These are phyloP conservation scores for Umbelopsis vinacea DNA, from an alignment of 192 early-diverging fungal genomes.

Conservation along the genomic window DNA sequence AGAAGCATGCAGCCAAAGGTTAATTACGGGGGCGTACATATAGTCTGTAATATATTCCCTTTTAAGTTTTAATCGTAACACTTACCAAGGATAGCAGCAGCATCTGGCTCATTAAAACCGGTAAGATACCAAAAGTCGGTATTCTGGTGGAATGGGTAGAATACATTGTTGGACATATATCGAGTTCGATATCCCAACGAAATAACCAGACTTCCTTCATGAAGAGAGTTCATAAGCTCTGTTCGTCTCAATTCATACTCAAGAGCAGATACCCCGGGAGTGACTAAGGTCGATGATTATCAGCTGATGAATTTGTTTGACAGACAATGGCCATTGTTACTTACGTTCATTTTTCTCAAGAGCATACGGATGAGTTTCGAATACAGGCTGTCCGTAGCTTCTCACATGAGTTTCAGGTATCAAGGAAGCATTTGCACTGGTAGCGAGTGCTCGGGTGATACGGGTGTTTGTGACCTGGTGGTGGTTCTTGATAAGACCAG, in stretches of 20 bases:
- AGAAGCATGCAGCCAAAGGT: neutral
- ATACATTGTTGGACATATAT: conserved; percentile 90
- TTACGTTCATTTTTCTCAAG: conserved; percentile 73
- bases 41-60: neutral
- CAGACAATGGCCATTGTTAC: neutral
- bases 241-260: conserved; percentile 83
- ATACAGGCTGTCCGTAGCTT: conserved; percentile 78
- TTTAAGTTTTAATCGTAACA: neutral
- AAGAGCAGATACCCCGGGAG: conserved; percentile 72
- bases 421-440: neutral
- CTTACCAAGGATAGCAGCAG: conserved; percentile 71
- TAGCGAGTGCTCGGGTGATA: conserved; percentile 7
- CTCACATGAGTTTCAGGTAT: conserved; percentile 32
- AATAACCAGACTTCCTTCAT: conserved; percentile 70
- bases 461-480: neutral
- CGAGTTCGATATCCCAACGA: conserved; percentile 75
- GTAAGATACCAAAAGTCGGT: conserved; percentile 89
- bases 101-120: conserved; percentile 92
- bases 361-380: conserved; percentile 82
- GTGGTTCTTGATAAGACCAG: neutral
- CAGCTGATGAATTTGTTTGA: conserved; percentile 19
- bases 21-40: neutral
- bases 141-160: conserved; percentile 94
- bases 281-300: conserved; percentile 51
- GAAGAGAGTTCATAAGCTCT: conserved; percentile 61